Base-by-base conservation (phyloP, 2,329 filamentous ascomycete genomes). In the Colletotrichum australisinense region DNA sequence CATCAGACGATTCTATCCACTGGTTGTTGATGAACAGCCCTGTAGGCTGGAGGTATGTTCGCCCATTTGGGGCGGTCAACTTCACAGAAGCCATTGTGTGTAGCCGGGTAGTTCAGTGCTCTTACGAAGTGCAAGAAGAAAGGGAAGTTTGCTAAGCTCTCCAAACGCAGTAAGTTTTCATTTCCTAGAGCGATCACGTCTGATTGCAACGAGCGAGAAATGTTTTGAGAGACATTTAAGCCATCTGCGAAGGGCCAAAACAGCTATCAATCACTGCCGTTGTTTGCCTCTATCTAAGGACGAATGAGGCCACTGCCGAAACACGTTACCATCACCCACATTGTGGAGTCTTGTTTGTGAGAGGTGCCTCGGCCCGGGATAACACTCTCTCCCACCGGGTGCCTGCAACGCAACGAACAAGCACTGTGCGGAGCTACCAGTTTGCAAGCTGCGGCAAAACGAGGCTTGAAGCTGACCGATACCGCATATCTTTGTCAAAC, bases 11-110 rank as follows among this genome's bases (percentile, higher is more conserved):
- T 78, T 90, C 87, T 66, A 94, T 91, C 81, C 94, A 95, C 80
- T 95, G 92, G 76, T 95, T 95, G 85, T 94, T 93, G 84, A 95
- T 95, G 83, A 95, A 95, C 9, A 96, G 87, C n/a, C 94, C 94
- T 57, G 90, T 86, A 2, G 93, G 93, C 84, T 95, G 93, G 14
- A 83, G 86, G 83, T 94, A 95, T 77, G 89, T 91, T 81, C 85
- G 87, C 77, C 93, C 93, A 83, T 96, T 96, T 5, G 94, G 94
- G 63, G 94, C 93, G 9, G 88, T 93, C 42, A 49, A 49, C 42
- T 49, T n/a, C 19, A 49, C 19, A 49, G 42, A 49, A 49, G 42
- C 42, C 42, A 49, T 49, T 22, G 19, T 49, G n/a, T 49, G 42
- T 19, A n/a, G 7, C 4, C 8, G 19, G 7, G 7, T 22, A 49